Base-by-base conservation (phyloP, 345 rosid species). In the Moricandia arvensis region DNA sequence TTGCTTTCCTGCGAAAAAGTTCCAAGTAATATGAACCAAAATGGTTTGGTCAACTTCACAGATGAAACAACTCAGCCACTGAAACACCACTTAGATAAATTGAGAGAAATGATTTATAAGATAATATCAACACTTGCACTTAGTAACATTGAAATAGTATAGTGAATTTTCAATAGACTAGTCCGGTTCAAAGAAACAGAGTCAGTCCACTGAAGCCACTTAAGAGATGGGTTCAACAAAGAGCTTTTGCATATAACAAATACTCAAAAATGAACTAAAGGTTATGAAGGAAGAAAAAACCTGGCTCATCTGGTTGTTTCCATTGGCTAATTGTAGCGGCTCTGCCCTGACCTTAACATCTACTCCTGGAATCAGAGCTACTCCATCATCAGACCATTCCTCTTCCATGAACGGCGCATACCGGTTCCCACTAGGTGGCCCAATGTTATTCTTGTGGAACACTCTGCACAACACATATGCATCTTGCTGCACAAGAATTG, bases 361-460 rank as follows among this genome's bases (percentile, higher is more conserved):
- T 43, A 81, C 82, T 62, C 97, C 91, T 7, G 95, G 97, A 73
- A 86, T 45, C 66, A 89, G 63, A 77, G 85, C 81, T 62, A 72
- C 63, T 59, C 59, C 65, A 59, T 30, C 65, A 85, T 89, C 93
- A 72, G 86, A 85, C 94, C 95, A 89, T 81, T 91, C 95, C 73
- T 87, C 97, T 74, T 91, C 95, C 41, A 87, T 17, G 59, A 89
- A 91, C 1, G 93, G 95, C 1, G 97, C 97, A 80, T 91, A 89
- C 7, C 91, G 85, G 70, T 85, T 87, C 76, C 90, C 97, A 66
- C 79, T 90, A 31, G 97, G 98, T 26, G 98, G 96, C 71, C 98
- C 98, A 63, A 91, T 87, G 73, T 89, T 88, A 72, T 87, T 87
- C 91, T 94, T 94, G 82, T 86, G 93, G 74, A 94, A 94, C 68